Evolutionary conservation across 805 yeast genomes (phyloP).

Genomic region (Metschnikowia corniflorae): DNA sequence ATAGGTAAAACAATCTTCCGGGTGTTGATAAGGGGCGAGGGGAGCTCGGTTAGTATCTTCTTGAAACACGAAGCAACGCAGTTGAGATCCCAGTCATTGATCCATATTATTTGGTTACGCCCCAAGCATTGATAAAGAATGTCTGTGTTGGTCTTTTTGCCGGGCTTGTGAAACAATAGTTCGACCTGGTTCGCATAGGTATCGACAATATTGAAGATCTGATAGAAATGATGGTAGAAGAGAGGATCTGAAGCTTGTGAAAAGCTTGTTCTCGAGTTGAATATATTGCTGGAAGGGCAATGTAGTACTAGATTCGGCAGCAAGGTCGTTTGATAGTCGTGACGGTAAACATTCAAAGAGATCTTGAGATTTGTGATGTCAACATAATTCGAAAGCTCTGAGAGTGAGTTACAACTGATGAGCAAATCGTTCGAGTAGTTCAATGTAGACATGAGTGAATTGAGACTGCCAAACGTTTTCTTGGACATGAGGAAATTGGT

Average conservation of each 20-base stretch:
- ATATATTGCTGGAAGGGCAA: constrained; percentile 17
- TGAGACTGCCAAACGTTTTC: constrained; percentile 26
- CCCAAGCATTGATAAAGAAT: constrained; percentile 48
- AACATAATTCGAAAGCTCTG: constrained; percentile 55
- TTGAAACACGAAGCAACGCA: constrained; percentile 47
- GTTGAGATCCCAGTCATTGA: constrained; percentile 55
- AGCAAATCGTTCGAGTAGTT: constrained; percentile 12
- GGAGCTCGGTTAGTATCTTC: constrained; percentile 47
- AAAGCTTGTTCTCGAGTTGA: constrained; percentile 21
- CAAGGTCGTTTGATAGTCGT: constrained; percentile 45
- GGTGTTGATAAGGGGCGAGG: constrained; percentile 52
- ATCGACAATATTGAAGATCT: constrained; percentile 47
- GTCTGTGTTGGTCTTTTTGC: constrained; percentile 44
- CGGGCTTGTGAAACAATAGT: constrained; percentile 54
- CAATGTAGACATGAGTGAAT: constrained; percentile 13
- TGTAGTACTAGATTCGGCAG: constrained; percentile 13
- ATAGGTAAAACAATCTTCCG: constrained; percentile 51
- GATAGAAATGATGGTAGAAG: constrained; percentile 44
- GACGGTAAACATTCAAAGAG: constrained; percentile 68
- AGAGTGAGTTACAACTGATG: constrained; percentile 26
- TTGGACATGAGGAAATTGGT: constrained; percentile 50
- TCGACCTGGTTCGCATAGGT: constrained; percentile 42
- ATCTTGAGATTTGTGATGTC: constrained; percentile 78
- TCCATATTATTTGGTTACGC: constrained; percentile 51
- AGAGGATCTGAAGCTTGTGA: constrained; percentile 19